Conservation (phyloP, 2,329 filamentous ascomycete genomes). For the Diaporthe eres region DNA sequence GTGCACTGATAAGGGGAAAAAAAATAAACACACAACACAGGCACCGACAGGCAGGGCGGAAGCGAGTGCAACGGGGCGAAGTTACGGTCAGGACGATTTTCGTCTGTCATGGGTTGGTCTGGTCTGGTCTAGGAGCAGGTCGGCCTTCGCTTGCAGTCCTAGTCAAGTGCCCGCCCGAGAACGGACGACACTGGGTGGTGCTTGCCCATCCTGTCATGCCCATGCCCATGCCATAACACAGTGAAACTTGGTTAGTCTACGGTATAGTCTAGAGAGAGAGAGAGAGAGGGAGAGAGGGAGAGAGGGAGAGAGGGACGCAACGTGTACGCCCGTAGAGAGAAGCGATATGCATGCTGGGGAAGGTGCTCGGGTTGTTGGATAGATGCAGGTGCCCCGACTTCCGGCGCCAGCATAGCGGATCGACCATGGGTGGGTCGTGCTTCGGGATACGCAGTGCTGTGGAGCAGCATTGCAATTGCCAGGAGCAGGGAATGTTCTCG, state of each 20-base stretch:
- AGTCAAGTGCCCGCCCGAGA: slow-evolving; percentile 16
- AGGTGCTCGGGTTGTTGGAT: slow-evolving; percentile 1
- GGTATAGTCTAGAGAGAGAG: background rate
- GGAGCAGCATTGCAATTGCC: slow-evolving; percentile 15
- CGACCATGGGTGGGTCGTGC: slow-evolving; percentile 21
- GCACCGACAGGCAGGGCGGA: background rate
- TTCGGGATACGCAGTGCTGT: slow-evolving; percentile 24
- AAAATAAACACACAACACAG: slow-evolving; percentile 3
- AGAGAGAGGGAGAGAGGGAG: too few relatives aligned
- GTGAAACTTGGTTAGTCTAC: slow-evolving; percentile 13
- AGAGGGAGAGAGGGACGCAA: background rate
- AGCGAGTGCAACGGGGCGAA: slow-evolving; percentile 35
- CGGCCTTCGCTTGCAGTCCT: slow-evolving; percentile 9
- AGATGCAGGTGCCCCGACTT: slow-evolving; percentile 24
- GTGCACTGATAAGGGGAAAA: slow-evolving; percentile 23
- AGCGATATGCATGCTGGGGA: background rate
- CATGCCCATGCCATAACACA: slow-evolving; percentile 9
- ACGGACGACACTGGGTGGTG: slow-evolving; percentile 14
- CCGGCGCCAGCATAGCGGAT: slow-evolving; percentile 27
- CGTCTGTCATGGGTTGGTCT: slow-evolving; percentile 12
- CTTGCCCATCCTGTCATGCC: slow-evolving; percentile 12
- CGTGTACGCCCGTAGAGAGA: background rate
- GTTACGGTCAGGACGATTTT: slow-evolving; percentile 28
- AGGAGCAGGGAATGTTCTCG: slow-evolving; percentile 21
- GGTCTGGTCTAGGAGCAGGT: slow-evolving; percentile 3